Evolutionary conservation across 148 eudicot genomes (phyloP).

Genomic region (Drosera capensis): DNA sequence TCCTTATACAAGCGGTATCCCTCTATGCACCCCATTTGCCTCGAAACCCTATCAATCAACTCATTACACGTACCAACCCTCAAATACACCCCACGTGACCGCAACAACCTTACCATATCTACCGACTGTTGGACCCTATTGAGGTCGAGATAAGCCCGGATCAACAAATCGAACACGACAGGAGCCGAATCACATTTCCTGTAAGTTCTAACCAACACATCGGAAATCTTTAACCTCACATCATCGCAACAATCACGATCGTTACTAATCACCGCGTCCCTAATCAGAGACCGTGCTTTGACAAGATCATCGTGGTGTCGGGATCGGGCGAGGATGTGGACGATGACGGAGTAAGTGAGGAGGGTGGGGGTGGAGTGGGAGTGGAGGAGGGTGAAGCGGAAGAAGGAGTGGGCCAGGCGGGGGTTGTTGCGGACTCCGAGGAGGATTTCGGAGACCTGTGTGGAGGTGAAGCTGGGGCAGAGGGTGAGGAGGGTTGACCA

Average conservation of each 20-base stretch:
- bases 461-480: too few species aligned
- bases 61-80: conserved; percentile 28
- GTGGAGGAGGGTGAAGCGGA: conserved; percentile 31
- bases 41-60: conserved; percentile 29
- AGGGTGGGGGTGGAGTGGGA: too few species aligned
- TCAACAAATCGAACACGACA: conserved; percentile 60
- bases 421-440: conserved; percentile 63
- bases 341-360: conserved; percentile 42
- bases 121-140: conserved; percentile 28
- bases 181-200: conserved; percentile 61
- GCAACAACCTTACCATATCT: conserved; percentile 29
- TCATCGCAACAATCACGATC: too few species aligned
- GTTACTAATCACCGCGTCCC: conserved; percentile 19
- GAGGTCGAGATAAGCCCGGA: conserved; percentile 29
- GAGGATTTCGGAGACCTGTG: too few species aligned
- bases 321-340: conserved; percentile 53
- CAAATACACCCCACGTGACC: conserved; percentile 13
- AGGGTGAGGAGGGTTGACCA: too few species aligned
- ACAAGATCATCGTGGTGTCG: conserved; percentile 35
- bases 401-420: conserved; percentile 48
- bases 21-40: conserved; percentile 25
- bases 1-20: conserved; percentile 47
- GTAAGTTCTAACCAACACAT: conserved; percentile 25
- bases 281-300: conserved; percentile 30
- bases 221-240: too few species aligned